Evolutionary conservation across 441 rosid genomes (phyloP), one percentile per base, ranked within the genome.

Genomic region (Pelargonium australe): DNA sequence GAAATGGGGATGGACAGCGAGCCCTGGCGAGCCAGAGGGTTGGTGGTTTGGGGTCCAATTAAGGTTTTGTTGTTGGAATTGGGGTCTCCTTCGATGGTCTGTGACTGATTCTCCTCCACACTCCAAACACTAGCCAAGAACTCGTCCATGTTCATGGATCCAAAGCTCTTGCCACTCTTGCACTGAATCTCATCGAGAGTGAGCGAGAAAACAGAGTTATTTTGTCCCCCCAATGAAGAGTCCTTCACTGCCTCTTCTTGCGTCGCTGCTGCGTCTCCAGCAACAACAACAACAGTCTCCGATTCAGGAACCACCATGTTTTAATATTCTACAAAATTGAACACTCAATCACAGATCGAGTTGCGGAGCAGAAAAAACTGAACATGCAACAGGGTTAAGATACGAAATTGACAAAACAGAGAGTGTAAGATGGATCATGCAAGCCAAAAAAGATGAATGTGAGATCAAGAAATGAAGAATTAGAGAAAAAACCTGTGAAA

Each of bases 121-220:
- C 76, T 82, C 92, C 89, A 87, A 23, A 92, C 63, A 72, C 81
- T 90, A 8, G 89, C 82, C 0, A 87, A 77, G 76, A 87, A 85
- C 70, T 87, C 89, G 63, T 87, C 89, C 88, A 87, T 85, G 80
- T 84, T 87, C 92, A 87, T 87, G 2, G 85, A 81, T 7, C 92
- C 92, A 0, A 87, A 72, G 71, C 75, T 72, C 80, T 74, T 87
- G 9, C 92, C 88, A 5, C 92, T 85, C 78, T 85, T 82, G 63
- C 68, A 69, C 63, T 85, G 88, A 61, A 87, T 84, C 62, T 87
- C 89, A 0, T 82, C 88, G 17, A 85, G 85, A 14, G 89, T 87
- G 8, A 87, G 82, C 0, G 88, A 82, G 67, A 87, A 73, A 65
- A 84, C 80, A 1, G 87, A 79, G 73, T 20, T 20, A 20, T 64